These are phyloP conservation scores for Mycena filopes DNA, from an alignment of 768 basidiomycete genomes.

Conservation along the genomic window DNA sequence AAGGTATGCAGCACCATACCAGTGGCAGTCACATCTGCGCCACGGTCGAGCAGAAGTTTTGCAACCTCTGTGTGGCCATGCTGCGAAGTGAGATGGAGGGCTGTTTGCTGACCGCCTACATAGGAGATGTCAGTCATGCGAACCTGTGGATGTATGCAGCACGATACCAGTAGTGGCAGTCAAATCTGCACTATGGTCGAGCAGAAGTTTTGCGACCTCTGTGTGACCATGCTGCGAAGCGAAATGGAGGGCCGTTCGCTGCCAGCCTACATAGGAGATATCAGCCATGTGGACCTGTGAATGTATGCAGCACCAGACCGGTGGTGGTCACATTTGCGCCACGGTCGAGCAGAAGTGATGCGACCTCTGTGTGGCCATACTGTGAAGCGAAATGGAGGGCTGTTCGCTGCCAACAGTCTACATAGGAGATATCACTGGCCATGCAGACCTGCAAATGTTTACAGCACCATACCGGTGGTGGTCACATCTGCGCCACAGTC, in stretches of 20 bases:
- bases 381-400: not conserved
- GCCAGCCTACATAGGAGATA: not conserved
- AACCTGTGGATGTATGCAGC: not conserved
- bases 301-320: not conserved
- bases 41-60: not conserved
- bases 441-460: not conserved
- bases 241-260: not conserved
- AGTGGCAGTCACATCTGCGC: not conserved
- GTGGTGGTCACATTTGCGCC: not conserved
- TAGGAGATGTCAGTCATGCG: not conserved
- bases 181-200: not conserved
- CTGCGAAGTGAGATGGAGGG: not conserved
- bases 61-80: not conserved
- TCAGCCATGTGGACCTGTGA: not conserved
- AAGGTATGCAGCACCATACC: not conserved
- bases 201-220: not conserved
- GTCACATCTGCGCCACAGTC: not conserved
- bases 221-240: not conserved
- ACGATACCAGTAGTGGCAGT: not conserved
- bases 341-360: not conserved
- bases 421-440: not conserved
- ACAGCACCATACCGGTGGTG: not conserved
- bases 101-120: not conserved
- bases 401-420: not conserved
- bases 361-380: not conserved